Evolutionary conservation across 2,329 filamentous ascomycete genomes (phyloP).

Genomic region (Cytospora paraplurivora): DNA sequence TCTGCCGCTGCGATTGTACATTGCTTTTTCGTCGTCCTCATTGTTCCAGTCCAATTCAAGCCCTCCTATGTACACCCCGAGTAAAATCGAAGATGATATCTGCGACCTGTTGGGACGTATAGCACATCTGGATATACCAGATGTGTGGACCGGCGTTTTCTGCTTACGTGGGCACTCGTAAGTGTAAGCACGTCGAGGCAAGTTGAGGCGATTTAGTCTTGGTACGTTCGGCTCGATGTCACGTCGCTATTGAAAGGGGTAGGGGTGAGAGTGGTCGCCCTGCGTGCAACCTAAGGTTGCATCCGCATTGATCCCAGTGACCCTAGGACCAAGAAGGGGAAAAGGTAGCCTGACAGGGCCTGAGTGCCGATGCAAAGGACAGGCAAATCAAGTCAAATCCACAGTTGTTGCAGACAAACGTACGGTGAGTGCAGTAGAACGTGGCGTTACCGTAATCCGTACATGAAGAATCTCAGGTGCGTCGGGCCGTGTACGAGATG

Average conservation of each 20-base stretch:
- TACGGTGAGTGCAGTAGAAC: conserved; percentile 8
- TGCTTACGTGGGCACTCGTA: neutral
- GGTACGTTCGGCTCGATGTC: conserved; percentile 12
- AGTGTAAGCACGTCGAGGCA: neutral
- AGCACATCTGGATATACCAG: too few species aligned
- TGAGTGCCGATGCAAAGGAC: conserved; percentile 11
- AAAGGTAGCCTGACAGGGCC: conserved; percentile 7
- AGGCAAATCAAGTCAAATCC: neutral
- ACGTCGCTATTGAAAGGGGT: conserved; percentile 3
- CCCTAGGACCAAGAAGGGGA: conserved; percentile 18
- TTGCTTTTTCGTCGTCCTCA: neutral
- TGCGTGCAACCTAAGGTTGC: conserved; percentile 26
- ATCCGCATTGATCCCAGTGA: conserved; percentile 22
- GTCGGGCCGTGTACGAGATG: neutral
- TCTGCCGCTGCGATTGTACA: neutral
- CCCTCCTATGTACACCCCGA: neutral
- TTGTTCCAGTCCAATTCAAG: neutral
- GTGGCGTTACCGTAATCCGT: conserved; percentile 3
- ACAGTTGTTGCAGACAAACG: conserved; percentile 13
- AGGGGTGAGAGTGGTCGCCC: conserved; percentile 15
- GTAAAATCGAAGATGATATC: neutral
- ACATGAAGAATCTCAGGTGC: neutral
- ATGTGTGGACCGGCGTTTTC: neutral
- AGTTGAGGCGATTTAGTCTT: neutral
- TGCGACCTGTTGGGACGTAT: neutral